Evolutionary conservation across 768 basidiomycete species (phyloP).

Genomic region (Podaxis sp.): DNA sequence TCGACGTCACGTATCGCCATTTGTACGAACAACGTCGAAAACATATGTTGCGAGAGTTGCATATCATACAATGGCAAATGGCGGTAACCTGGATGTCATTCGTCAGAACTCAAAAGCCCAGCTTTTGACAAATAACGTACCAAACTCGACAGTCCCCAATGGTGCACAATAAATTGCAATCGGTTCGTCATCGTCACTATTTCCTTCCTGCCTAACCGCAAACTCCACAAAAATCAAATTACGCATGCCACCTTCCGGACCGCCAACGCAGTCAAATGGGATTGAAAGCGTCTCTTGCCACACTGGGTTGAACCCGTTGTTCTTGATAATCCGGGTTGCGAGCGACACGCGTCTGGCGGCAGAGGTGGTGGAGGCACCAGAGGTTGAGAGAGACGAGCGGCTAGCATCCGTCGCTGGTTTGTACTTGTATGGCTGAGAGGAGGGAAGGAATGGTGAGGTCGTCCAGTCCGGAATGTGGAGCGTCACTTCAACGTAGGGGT

Average conservation of each 20-base stretch:
- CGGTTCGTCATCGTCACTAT: slow-evolving; percentile 58
- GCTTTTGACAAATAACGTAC: slow-evolving; percentile 37
- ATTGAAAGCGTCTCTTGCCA: slow-evolving; percentile 75
- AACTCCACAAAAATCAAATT: slow-evolving; percentile 87
- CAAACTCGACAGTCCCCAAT: slow-evolving; percentile 69
- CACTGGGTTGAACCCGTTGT: slow-evolving; percentile 91
- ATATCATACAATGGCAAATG: slow-evolving; percentile 89
- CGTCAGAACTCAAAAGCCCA: background rate
- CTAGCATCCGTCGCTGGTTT: slow-evolving; percentile 19
- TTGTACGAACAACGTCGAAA: slow-evolving; percentile 89
- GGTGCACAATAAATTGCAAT: slow-evolving; percentile 75
- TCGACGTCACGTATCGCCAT: slow-evolving; percentile 44
- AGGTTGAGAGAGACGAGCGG: slow-evolving; percentile 20
- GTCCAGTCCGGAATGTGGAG: slow-evolving; percentile 79
- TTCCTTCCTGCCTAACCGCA: slow-evolving; percentile 65
- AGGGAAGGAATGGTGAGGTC: slow-evolving; percentile 23
- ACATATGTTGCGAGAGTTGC: slow-evolving; percentile 85
- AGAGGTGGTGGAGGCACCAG: slow-evolving; percentile 23
- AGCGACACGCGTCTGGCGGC: slow-evolving; percentile 46
- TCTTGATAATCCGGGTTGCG: slow-evolving; percentile 66
- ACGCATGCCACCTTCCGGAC: slow-evolving; percentile 57
- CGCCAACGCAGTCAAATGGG: slow-evolving; percentile 72
- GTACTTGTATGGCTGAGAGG: slow-evolving; percentile 9
- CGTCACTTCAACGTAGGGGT: slow-evolving; percentile 72
- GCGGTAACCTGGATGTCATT: slow-evolving; percentile 65